phyloP scores from a whole-genome alignment of 306 rosid species.

The Rosa chinensis region DNA sequence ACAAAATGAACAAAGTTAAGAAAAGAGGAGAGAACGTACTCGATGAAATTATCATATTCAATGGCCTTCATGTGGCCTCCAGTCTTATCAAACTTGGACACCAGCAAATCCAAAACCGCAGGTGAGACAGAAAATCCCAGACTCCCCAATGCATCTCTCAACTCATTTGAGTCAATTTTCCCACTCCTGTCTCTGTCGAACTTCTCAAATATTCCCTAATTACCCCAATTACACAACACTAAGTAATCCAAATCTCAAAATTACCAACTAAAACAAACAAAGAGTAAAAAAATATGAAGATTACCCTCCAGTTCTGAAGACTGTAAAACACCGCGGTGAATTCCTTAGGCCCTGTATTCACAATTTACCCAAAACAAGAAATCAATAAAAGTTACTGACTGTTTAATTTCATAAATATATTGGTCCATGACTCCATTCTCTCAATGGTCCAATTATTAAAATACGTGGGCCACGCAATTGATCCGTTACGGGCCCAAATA shows the following conservation, averaged over 20 bases:
- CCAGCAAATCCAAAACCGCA: constrained; percentile 73
- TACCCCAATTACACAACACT: not conserved
- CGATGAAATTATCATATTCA: constrained; percentile 95
- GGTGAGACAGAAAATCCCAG: constrained; percentile 86
- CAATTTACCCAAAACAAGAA: not conserved
- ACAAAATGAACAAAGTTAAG: not conserved
- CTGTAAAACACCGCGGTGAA: constrained; percentile 80
- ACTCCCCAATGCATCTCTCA: constrained; percentile 85
- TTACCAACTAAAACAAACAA: not conserved
- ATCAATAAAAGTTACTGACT: not conserved
- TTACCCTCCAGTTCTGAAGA: constrained; percentile 96
- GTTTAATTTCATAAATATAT: not conserved
- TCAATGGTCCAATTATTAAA: not conserved
- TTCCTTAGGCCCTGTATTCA: constrained; percentile 86
- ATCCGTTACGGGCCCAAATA: not conserved
- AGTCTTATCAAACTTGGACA: constrained; percentile 88
- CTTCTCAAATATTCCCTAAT: constrained; percentile 78
- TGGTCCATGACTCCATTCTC: too few relatives aligned
- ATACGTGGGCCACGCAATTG: not conserved
- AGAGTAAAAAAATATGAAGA: not conserved
- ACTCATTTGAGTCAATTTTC: constrained; percentile 64
- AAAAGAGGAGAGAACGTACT: constrained; percentile 39
- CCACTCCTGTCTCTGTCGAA: constrained; percentile 93
- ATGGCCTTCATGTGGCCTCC: constrained; percentile 78
- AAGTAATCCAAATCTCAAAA: not conserved